Conservation (phyloP, 2,329 filamentous ascomycete species). For the Epichloe hybrida region DNA sequence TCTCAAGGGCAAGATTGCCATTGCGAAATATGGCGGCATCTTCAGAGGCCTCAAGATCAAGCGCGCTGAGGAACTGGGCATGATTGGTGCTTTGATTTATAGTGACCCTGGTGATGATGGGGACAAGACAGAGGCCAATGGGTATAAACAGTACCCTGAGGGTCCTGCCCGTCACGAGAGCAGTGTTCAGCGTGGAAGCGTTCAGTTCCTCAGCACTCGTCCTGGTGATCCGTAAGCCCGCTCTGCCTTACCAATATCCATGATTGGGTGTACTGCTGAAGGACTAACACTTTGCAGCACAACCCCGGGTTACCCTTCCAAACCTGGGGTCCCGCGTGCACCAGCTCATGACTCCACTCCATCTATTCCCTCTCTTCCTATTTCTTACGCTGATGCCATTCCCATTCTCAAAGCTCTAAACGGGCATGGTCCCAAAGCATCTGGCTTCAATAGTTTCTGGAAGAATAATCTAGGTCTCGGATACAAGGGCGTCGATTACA, state of each 20-base stretch:
- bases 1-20: conserved; percentile 71
- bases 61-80: conserved; percentile 78
- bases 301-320: conserved; percentile 86
- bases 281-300: conserved; percentile 32
- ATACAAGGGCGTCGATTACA: conserved; percentile 75
- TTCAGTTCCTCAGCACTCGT: conserved; percentile 60
- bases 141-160: conserved; percentile 64
- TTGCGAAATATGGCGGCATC: conserved; percentile 73
- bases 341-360: conserved; percentile 60
- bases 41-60: conserved; percentile 90
- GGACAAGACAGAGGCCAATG: conserved; percentile 66
- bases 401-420: conserved; percentile 85
- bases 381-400: conserved; percentile 76
- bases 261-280: neutral
- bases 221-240: conserved; percentile 51
- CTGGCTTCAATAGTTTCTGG: conserved; percentile 63
- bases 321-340: conserved; percentile 69
- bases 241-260: neutral
- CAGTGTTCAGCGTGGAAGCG: conserved; percentile 80
- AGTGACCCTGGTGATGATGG: conserved; percentile 84
- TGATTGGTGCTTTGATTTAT: conserved; percentile 76
- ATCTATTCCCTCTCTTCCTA: conserved; percentile 78
- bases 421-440: conserved; percentile 67
- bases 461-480: conserved; percentile 53
- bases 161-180: conserved; percentile 80